These are phyloP conservation scores for Orbilia javanica DNA, from an alignment of 2,329 filamentous ascomycete species.

Conservation along the genomic window DNA sequence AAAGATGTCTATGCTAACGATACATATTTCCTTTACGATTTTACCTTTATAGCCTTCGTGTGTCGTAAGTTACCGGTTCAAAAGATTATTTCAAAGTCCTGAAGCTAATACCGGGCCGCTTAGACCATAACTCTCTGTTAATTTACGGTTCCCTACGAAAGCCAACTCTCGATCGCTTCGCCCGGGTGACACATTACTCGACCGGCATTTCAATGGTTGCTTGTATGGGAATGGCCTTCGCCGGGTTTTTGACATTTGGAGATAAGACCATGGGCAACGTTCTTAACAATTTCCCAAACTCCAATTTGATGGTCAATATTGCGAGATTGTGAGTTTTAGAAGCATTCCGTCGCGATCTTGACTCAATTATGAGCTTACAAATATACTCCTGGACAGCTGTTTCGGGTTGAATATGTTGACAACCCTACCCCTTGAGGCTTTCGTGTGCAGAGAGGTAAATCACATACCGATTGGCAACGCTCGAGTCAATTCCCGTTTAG, in stretches of 20 bases:
- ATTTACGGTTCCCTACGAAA: slow-evolving; percentile 96
- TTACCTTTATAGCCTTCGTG: slow-evolving; percentile 71
- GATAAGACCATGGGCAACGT: slow-evolving; percentile 94
- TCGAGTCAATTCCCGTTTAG: slow-evolving; percentile 70
- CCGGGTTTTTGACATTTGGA: slow-evolving; percentile 92
- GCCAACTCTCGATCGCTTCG: slow-evolving; percentile 94
- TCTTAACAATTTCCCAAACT: slow-evolving; percentile 93
- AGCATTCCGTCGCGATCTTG: neutral
- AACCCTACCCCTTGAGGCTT: slow-evolving; percentile 93
- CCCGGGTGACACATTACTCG: slow-evolving; percentile 91
- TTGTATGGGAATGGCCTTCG: slow-evolving; percentile 87
- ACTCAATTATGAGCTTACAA: neutral
- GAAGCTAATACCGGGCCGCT: slow-evolving; percentile 1
- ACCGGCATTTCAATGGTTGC: slow-evolving; percentile 91
- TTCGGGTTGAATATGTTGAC: slow-evolving; percentile 99
- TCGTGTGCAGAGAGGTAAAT: slow-evolving; percentile 85
- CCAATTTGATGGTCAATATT: slow-evolving; percentile 94
- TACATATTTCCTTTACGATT: slow-evolving; percentile 58
- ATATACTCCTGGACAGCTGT: slow-evolving; percentile 67
- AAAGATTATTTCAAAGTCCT: slow-evolving; percentile 49
- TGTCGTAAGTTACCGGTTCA: slow-evolving; percentile 69
- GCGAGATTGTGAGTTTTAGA: slow-evolving; percentile 75
- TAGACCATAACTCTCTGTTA: slow-evolving; percentile 92
- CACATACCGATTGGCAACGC: slow-evolving; percentile 82
- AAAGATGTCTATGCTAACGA: slow-evolving; percentile 63